Evolutionary conservation across 2,329 filamentous ascomycete species (phyloP), one percentile per base, ranked within the genome.

Genomic region (Sordariomycetes sp.): DNA sequence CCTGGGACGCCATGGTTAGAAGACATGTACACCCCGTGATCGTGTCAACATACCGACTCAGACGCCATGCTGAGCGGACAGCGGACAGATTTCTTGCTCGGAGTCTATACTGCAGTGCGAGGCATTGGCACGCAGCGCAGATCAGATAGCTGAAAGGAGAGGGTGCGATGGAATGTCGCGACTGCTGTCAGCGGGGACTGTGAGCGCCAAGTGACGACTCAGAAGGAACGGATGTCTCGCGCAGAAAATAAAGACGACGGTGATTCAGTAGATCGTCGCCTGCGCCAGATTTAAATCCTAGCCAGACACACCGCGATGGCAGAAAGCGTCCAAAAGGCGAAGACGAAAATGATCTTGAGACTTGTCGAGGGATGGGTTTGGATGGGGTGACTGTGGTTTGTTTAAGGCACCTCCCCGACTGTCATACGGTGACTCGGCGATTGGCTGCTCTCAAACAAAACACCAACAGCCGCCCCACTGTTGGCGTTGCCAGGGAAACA

Each of bases 1-100:
- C 77, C 79, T 86, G 55, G 9, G 14, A 10, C 16, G 11, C 8
- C 17, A 18, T 8, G 25, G 12, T 32, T 10, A 23, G n/a, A n/a
- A n/a, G n/a, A n/a, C n/a, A n/a, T n/a, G n/a, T n/a, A n/a, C n/a
- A n/a, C n/a, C n/a, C n/a, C n/a, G n/a, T n/a, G n/a, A n/a, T n/a
- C n/a, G n/a, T n/a, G 14, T 18, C 6, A 23, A 37, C 38, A 15
- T 33, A 39, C 38, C 28, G 34, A 29, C n/a, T 39, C 38, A 30
- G 34, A 37, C 12, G 38, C 35, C 38, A 39, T 39, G 20, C 37
- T 34, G 33, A 16, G 14, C 14, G 25, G 17, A 21, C 20, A 15
- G 32, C 15, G 16, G 19, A 21, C 19, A 21, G 19, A 23, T 32
- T 17, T 9, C 12, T 31, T 12, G 10, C n/a, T 10, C 18, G 19